Evolutionary conservation across 2,329 filamentous ascomycete genomes (phyloP), one percentile per base, ranked within the genome.

Genomic region (Pseudogymnoascus sp.): DNA sequence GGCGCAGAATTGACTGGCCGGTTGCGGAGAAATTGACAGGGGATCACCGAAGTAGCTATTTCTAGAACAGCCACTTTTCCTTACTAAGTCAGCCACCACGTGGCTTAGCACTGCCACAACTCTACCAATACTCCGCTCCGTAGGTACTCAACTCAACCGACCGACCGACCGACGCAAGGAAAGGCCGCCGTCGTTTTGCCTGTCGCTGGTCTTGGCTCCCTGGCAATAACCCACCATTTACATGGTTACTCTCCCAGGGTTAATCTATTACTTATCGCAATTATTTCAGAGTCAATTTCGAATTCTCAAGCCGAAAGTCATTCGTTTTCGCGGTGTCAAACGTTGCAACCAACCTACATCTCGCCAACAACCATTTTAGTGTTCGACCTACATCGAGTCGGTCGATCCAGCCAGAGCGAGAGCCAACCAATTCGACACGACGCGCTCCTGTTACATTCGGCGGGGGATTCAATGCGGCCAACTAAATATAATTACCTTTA

Each of bases 401-500:
- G 50, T 33, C n/a, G 50, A 35, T 57, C 50, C n/a, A 53, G 28
- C 26, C 50, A 57, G 50, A 57, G n/a, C 50, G 28, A 57, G n/a
- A 57, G 50, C 50, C 50, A 57, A 57, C 50, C 50, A 57, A 33
- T 57, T 57, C 50, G 17, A 57, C 50, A 57, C 50, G 50, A 57
- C 50, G 50, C 50, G 28, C 28, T 21, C 28, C 28, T 57, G 28
- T 57, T 21, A 33, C 33, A 57, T 13, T 57, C 50, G 10, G 28
- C 50, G n/a, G 28, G 28, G 28, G 28, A 19, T 57, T 35, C 50
- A 57, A 57, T 57, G 50, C 26, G 28, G 50, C 50, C 50, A 57
- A 57, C 28, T n/a, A 57, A 57, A 33, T 57, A 57, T 33, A 19
- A 15, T 35, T 35, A 57, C 17, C 28, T 57, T 57, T 6, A 57